Percentiles rank a stretch among this genome's conserved stretches.
phyloP scores from a whole-genome alignment of 352 stramenopile species.

The Globisporangium cystogenes region DNA sequence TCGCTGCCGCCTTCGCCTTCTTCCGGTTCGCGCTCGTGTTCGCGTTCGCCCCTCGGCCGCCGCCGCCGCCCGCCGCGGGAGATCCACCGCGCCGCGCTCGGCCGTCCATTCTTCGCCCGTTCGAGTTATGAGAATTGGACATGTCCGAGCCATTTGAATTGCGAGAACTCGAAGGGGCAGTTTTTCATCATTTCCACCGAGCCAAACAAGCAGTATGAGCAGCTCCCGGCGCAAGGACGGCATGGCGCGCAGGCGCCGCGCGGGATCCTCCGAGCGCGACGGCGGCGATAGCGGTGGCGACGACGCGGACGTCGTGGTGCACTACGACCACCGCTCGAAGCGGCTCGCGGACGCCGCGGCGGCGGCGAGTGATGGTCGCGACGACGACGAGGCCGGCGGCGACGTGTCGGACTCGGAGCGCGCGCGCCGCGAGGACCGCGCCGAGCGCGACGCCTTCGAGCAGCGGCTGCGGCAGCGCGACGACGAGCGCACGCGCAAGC shows the following conservation, averaged over 20 bases:
- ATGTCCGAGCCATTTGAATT: neutral
- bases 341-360: slow-evolving; percentile 17
- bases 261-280: neutral
- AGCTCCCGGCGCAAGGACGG: slow-evolving; percentile 14
- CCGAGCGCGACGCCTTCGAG: slow-evolving; percentile 81
- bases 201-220: slow-evolving; percentile 1
- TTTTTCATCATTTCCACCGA: neutral
- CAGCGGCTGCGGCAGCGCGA: slow-evolving; percentile 73
- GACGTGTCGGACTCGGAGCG: slow-evolving; percentile 33
- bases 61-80: neutral
- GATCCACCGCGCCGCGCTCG: neutral
- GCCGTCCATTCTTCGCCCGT: neutral
- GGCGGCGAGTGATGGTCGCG: slow-evolving; percentile 3
- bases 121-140: neutral
- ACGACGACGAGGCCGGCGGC: neutral
- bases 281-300: neutral
- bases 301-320: slow-evolving; percentile 24
- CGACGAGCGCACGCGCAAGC: slow-evolving; percentile 64
- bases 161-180: no score
- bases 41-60: neutral
- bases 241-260: slow-evolving; percentile 11
- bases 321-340: slow-evolving; percentile 42
- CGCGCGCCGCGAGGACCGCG: slow-evolving; percentile 45
- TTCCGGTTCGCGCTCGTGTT: neutral
- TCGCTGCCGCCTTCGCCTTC: neutral